Evolutionary conservation across 2,329 filamentous ascomycete genomes (phyloP).

Genomic region (Daldinia sp.): DNA sequence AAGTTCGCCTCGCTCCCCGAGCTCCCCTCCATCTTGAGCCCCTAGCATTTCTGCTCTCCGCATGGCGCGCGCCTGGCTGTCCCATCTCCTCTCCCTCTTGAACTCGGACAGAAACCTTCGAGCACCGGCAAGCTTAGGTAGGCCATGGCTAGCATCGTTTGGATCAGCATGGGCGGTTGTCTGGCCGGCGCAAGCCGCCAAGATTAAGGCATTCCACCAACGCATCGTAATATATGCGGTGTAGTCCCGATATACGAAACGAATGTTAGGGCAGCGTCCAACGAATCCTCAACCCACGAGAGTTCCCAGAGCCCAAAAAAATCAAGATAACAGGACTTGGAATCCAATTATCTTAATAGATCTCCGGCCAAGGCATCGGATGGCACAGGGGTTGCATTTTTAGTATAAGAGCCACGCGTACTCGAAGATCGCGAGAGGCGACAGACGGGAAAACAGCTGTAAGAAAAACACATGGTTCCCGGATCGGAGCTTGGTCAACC

Average conservation of each 20-base stretch:
- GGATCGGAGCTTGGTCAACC: constrained; percentile 36
- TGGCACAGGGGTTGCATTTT: not conserved
- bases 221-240: constrained; percentile 35
- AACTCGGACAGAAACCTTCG: constrained; percentile 43
- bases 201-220: constrained; percentile 35
- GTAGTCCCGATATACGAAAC: constrained; percentile 15
- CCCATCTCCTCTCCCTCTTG: constrained; percentile 39
- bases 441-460: constrained; percentile 18
- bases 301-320: constrained; percentile 12
- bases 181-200: constrained; percentile 41
- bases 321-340: not conserved
- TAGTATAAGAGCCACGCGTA: constrained; percentile 34
- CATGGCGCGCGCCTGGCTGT: constrained; percentile 15
- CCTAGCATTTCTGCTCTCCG: constrained; percentile 16
- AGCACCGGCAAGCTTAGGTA: constrained; percentile 42
- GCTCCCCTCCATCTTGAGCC: constrained; percentile 9
- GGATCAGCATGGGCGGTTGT: constrained; percentile 40
- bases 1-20: constrained; percentile 27
- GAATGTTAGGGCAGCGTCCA: constrained; percentile 22
- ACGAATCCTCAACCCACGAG: constrained; percentile 15
- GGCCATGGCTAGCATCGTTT: constrained; percentile 24
- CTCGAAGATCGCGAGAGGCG: constrained; percentile 1
- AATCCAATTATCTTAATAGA: constrained; percentile 10
- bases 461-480: constrained; percentile 37
- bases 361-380: constrained; percentile 26